Evolutionary conservation across 805 yeast genomes (phyloP).

Genomic region (Ogataea parapolymorpha): DNA sequence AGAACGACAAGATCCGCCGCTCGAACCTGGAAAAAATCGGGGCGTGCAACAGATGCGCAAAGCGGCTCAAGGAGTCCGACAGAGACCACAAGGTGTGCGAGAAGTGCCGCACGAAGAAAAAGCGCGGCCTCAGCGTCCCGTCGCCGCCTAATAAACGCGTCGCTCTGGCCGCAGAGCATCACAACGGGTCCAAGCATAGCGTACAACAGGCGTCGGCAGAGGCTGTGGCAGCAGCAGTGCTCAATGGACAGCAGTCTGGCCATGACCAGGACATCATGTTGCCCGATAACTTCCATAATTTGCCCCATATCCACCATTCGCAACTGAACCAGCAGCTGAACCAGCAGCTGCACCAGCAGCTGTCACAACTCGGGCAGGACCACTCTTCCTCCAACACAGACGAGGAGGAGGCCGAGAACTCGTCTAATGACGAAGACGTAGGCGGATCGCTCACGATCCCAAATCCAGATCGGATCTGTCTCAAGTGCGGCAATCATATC

Average conservation of each 20-base stretch:
- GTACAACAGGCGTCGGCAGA: conserved; percentile 11
- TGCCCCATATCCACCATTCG: conserved; percentile 27
- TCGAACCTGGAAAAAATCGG: conserved; percentile 54
- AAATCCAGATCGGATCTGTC: conserved; percentile 27
- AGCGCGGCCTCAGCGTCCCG: conserved; percentile 23
- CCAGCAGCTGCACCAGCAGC: conserved; percentile 25
- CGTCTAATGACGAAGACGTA: conserved; percentile 16
- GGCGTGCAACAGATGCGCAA: conserved; percentile 62
- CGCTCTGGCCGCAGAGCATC: not conserved
- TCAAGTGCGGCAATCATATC: conserved; percentile 26
- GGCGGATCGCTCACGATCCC: conserved; percentile 26
- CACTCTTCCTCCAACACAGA: conserved; percentile 14
- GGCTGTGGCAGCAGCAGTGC: conserved; percentile 21
- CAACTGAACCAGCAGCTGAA: conserved; percentile 32
- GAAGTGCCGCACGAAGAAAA: conserved; percentile 52
- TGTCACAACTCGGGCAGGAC: conserved; percentile 10
- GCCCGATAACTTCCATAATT: conserved; percentile 11
- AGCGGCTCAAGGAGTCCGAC: conserved; percentile 42
- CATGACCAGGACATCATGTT: conserved; percentile 14
- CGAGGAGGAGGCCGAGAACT: conserved; percentile 9
- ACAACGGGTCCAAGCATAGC: not conserved
- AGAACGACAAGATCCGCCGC: conserved; percentile 56
- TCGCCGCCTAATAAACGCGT: not conserved
- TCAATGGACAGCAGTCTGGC: conserved; percentile 14
- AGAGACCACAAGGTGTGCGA: conserved; percentile 56